A percentile compares a stretch with the other conserved stretches of the same genome.
These are phyloP conservation scores for Aspergillus hiratsukae DNA, from an alignment of 2,329 filamentous ascomycete species.

Conservation along the genomic window DNA sequence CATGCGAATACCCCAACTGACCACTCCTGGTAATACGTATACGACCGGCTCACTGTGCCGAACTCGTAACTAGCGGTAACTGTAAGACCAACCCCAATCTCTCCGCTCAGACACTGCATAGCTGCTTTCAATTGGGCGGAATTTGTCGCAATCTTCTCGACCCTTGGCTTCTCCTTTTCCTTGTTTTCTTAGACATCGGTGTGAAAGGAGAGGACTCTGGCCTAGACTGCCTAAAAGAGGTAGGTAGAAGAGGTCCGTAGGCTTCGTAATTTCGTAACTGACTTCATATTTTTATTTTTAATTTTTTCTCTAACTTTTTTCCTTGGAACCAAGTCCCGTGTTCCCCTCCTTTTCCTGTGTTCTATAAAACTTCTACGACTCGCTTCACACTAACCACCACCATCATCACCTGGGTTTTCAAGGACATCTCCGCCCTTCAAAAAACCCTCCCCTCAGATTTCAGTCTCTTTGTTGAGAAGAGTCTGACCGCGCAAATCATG, in stretches of 20 bases:
- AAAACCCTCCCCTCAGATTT: background rate
- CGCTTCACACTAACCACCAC: background rate
- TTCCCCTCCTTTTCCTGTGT: background rate
- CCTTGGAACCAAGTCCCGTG: background rate
- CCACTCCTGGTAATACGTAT: background rate
- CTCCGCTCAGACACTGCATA: background rate
- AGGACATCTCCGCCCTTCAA: background rate
- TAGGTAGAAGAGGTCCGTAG: too few species aligned
- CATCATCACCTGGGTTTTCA: background rate
- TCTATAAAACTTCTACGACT: background rate
- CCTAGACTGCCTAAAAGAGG: too few species aligned
- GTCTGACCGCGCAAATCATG: constrained; percentile 16
- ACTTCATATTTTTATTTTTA: background rate
- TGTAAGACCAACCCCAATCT: background rate
- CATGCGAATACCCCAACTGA: too few species aligned
- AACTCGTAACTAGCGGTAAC: background rate
- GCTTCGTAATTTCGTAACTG: background rate
- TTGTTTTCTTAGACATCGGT: background rate
- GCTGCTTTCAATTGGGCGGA: background rate
- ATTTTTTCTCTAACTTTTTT: background rate
- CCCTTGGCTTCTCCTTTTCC: background rate
- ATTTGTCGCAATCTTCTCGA: background rate
- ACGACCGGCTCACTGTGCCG: background rate
- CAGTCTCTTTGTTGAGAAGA: constrained; percentile 11
- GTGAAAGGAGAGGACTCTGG: too few species aligned